Conservation (phyloP, 768 basidiomycete genomes). For the Cyclocybe cylindracea region DNA sequence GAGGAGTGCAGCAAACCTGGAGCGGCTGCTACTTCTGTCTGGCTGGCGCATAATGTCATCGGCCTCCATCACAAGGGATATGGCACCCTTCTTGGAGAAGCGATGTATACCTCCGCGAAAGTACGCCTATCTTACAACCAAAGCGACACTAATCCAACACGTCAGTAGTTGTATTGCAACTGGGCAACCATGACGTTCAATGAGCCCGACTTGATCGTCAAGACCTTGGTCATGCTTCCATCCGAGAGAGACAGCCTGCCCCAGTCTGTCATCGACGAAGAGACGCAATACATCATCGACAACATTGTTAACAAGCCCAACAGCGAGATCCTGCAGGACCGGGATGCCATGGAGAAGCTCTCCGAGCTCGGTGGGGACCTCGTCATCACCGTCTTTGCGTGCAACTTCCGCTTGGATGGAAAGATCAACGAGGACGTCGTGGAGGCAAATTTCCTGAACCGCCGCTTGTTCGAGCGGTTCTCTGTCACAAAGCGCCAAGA, state of each 20-base stretch:
- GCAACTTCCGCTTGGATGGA: conserved; percentile 38
- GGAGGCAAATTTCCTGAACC: conserved; percentile 43
- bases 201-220: conserved; percentile 33
- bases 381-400: conserved; percentile 44
- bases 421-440: conserved; percentile 34
- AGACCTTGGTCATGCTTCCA: conserved; percentile 40
- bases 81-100: conserved; percentile 40
- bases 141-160: not conserved
- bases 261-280: conserved; percentile 21
- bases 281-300: conserved; percentile 34
- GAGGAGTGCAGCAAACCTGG: conserved; percentile 42
- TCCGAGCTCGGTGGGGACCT: conserved; percentile 37
- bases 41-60: conserved; percentile 36
- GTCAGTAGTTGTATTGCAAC: conserved; percentile 35
- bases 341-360: conserved; percentile 10
- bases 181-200: conserved; percentile 40
- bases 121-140: conserved; percentile 19
- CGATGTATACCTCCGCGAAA: conserved; percentile 33
- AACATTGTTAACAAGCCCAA: conserved; percentile 16
- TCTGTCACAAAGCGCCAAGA: conserved; percentile 30
- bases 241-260: conserved; percentile 23
- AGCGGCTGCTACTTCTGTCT: conserved; percentile 39
- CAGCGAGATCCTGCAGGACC: conserved; percentile 9
- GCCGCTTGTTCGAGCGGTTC: conserved; percentile 36
- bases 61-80: conserved; percentile 40